phyloP scores from a whole-genome alignment of 352 stramenopile genomes.

The Phytophthora hibernalis region DNA sequence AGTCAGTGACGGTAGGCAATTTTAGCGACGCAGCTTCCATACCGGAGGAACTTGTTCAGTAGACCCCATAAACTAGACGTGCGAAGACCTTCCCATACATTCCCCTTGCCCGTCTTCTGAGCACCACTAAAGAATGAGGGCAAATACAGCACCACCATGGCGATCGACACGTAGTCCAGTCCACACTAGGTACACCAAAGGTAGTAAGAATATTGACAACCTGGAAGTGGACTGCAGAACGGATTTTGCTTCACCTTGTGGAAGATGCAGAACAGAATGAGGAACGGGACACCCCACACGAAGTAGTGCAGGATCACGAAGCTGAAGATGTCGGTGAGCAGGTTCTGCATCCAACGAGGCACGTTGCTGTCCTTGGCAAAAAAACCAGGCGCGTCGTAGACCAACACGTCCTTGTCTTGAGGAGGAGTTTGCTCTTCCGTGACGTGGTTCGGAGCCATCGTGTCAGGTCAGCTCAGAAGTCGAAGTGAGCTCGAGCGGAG shows the following conservation, averaged over 20 bases:
- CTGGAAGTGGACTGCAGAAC: background rate
- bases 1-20: background rate
- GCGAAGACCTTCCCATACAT: slow-evolving; percentile 47
- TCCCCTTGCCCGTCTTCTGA: slow-evolving; percentile 46
- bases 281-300: slow-evolving; percentile 41
- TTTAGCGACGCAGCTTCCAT: background rate
- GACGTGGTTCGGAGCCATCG: slow-evolving; percentile 22
- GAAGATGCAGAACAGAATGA: slow-evolving; percentile 45
- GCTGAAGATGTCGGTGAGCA: slow-evolving; percentile 40
- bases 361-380: slow-evolving; percentile 38
- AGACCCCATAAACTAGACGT: slow-evolving; percentile 45
- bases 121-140: slow-evolving; percentile 52
- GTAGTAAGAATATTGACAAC: background rate
- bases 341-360: slow-evolving; percentile 36
- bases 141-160: slow-evolving; percentile 52
- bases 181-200: slow-evolving; percentile 22
- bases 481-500: slow-evolving; percentile 4
- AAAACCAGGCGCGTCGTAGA: slow-evolving; percentile 42
- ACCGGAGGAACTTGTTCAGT: slow-evolving; percentile 45
- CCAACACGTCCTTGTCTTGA: slow-evolving; percentile 27
- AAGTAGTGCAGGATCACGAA: slow-evolving; percentile 63
- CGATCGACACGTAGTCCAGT: slow-evolving; percentile 40
- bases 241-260: slow-evolving; percentile 33
- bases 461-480: background rate
- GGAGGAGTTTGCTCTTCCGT: background rate